Conservation (phyloP, 164 flowering plant species). For the Santalum album region DNA sequence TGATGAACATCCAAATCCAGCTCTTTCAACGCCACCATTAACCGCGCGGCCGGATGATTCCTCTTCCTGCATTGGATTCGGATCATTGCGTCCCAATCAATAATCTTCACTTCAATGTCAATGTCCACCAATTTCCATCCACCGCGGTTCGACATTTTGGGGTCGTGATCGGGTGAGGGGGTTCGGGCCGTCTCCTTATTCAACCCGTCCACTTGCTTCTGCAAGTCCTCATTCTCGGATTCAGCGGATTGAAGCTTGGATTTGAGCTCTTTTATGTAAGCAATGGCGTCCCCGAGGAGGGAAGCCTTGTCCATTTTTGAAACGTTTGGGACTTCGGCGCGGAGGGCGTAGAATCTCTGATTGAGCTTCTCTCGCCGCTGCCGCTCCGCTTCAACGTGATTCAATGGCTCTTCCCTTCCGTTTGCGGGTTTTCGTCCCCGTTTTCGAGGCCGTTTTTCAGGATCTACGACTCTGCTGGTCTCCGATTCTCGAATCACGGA, state of each 20-base stretch:
- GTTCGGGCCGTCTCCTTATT: slow-evolving; percentile 36
- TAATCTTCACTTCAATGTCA: slow-evolving; percentile 73
- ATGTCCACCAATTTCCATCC: slow-evolving; percentile 29
- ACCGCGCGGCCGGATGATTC: slow-evolving; percentile 78
- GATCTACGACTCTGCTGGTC: slow-evolving; percentile 51
- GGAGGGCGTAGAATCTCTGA: slow-evolving; percentile 78
- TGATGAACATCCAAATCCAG: slow-evolving; percentile 66
- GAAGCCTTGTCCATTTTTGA: slow-evolving; percentile 98
- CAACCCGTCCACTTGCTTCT: slow-evolving; percentile 34
- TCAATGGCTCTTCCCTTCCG: slow-evolving; percentile 87
- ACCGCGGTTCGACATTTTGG: slow-evolving; percentile 16
- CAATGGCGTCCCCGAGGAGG: slow-evolving; percentile 77
- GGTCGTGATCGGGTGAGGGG: slow-evolving; percentile 17
- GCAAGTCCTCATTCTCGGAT: slow-evolving; percentile 48
- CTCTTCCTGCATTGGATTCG: slow-evolving; percentile 51
- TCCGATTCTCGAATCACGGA: slow-evolving; percentile 54
- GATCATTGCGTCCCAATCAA: slow-evolving; percentile 81
- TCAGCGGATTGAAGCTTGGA: slow-evolving; percentile 44
- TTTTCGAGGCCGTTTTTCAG: slow-evolving; percentile 69
- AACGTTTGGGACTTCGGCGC: slow-evolving; percentile 92
- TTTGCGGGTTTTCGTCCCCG: slow-evolving; percentile 91
- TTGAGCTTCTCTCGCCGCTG: slow-evolving; percentile 92
- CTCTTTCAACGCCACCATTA: slow-evolving; percentile 76
- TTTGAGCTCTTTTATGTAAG: slow-evolving; percentile 73
- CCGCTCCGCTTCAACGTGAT: slow-evolving; percentile 93